Evolutionary conservation across 345 rosid species (phyloP), one percentile per base, ranked within the genome.

Genomic region (Eucalyptus dawsonii): DNA sequence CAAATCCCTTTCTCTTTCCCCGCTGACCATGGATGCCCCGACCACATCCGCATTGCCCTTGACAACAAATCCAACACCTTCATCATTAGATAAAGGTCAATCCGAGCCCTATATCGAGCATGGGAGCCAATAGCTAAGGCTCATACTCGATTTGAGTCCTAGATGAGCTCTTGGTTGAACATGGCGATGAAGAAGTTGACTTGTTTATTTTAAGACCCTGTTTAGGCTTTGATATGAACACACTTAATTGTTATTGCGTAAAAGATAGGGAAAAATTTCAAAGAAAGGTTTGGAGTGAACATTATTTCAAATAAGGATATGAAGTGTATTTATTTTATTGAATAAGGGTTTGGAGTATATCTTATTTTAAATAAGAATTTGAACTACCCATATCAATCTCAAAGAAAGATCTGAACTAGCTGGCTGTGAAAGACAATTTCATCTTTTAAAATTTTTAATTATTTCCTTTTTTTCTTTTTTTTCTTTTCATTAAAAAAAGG

Each of bases 391-490:
- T 53, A 19, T 53, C 56, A 53, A 53, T 53, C 5, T 8, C 24
- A 53, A 8, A 53, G 0, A 53, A 53, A 0, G 24, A 19, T 53
- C 0, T 53, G 2, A 53, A 53, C 56, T 53, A 0, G 24, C 0
- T 0, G 1, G 5, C 0, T 19, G 1, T 53, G 56, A 53, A 53
- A 21, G 24, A 53, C 56, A 53, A 53, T 53, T 19, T 53, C 24
- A 53, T 53, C 24, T 19, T 53, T 53, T 1, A 53, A 53, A 7
- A 0, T 17, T 17, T 51, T 51, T 17, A 17, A 17, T 53, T 14
- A 5, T 50, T 14, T 50, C 51, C 3, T 50, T 53, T 19, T 53
- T 7, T 19, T 1, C 0, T 51, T 7, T 7, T 17, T 51, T 7
- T 7, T 53, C 10, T 19, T 53, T 53, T 53, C 24, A 19, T 3